phyloP scores from a whole-genome alignment of 331 rosid species.

The Acacia concinna region DNA sequence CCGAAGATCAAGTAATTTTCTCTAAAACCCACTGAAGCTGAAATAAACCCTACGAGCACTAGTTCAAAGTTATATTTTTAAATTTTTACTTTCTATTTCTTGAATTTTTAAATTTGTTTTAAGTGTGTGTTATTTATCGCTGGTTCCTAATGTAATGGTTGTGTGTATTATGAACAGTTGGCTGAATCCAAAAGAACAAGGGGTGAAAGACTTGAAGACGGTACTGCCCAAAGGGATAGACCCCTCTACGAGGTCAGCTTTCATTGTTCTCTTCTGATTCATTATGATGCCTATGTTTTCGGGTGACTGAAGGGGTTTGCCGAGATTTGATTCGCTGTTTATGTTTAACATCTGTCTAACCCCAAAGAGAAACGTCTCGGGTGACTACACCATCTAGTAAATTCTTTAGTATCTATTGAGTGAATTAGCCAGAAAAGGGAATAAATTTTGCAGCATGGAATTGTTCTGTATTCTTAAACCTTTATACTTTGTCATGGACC shows the following conservation, averaged over 20 bases:
- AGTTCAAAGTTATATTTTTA: neutral
- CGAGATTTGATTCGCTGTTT: neutral
- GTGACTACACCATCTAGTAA: neutral
- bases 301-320: neutral
- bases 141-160: neutral
- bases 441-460: neutral
- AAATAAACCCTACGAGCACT: neutral
- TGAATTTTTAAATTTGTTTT: neutral
- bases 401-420: neutral
- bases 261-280: conserved; percentile 2
- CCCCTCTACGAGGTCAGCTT: conserved; percentile 76
- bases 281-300: neutral
- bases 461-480: neutral
- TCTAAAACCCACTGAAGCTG: neutral
- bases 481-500: neutral
- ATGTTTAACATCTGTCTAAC: neutral
- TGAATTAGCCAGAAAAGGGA: neutral
- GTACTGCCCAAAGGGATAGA: conserved; percentile 86
- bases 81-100: neutral
- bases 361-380: neutral
- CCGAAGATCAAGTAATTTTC: conserved; percentile 74
- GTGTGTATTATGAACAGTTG: conserved; percentile 40
- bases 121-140: conserved; percentile 5
- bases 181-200: conserved; percentile 72
- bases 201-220: conserved; percentile 90